These are phyloP conservation scores for Suillus plorans DNA, from an alignment of 768 basidiomycete genomes.

Conservation along the genomic window DNA sequence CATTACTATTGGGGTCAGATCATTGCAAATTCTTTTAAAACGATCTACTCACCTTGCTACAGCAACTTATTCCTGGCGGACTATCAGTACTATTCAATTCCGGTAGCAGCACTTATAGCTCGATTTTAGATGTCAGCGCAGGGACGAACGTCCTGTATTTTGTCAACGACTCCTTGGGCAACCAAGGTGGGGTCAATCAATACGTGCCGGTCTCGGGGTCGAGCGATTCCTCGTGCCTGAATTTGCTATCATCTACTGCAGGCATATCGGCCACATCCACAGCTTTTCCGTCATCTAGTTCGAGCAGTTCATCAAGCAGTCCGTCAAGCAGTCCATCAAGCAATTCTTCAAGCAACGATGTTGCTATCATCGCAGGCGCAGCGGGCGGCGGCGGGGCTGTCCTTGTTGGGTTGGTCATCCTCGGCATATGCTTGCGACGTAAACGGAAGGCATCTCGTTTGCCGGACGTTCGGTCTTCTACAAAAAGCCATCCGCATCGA, in stretches of 20 bases:
- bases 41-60: neutral
- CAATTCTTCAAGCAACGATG: neutral
- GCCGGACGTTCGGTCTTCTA: neutral
- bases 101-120: neutral
- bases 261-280: too few species aligned
- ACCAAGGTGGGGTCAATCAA: neutral
- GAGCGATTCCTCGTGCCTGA: neutral
- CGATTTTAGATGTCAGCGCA: neutral
- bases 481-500: neutral
- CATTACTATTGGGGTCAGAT: neutral
- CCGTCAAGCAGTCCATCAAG: too few species aligned
- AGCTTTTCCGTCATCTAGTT: too few species aligned
- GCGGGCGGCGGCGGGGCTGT: too few species aligned
- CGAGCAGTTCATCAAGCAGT: too few species aligned
- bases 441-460: neutral
- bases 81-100: neutral
- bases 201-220: neutral
- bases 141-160: neutral
- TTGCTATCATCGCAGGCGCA: neutral
- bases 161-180: neutral
- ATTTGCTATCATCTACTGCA: neutral
- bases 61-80: neutral
- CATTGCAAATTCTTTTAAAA: neutral
- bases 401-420: neutral
- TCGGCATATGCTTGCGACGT: neutral